Conservation (phyloP, 805 yeast genomes). For the Yarrowia osloensis region DNA sequence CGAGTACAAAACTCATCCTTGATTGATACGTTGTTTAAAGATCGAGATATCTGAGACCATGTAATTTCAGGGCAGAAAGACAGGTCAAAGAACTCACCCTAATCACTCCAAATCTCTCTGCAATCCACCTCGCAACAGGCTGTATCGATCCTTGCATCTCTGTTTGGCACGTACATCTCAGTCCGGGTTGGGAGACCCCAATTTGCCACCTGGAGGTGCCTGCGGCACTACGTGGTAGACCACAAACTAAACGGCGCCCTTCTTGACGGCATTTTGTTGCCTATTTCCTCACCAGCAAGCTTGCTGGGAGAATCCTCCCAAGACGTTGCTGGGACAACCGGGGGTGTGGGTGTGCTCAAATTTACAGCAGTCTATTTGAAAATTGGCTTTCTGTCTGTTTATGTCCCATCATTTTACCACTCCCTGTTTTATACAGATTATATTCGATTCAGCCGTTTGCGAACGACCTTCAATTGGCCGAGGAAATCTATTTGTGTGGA, state of each 20-base stretch:
- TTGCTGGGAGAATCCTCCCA: neutral
- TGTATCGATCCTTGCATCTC: too few relatives aligned
- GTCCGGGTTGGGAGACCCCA: neutral
- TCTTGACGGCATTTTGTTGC: too few relatives aligned
- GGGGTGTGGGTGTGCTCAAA: neutral
- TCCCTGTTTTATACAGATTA: conserved; percentile 23
- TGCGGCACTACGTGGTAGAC: too few relatives aligned
- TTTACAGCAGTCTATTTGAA: conserved; percentile 22
- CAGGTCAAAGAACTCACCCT: too few relatives aligned
- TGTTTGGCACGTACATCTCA: neutral
- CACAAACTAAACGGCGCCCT: too few relatives aligned
- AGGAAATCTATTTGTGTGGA: conserved; percentile 3
- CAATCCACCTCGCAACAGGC: too few relatives aligned
- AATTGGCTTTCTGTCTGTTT: conserved; percentile 18
- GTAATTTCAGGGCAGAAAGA: too few relatives aligned
- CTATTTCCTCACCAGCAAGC: too few relatives aligned
- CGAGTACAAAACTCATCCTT: too few relatives aligned
- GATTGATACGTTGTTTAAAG: too few relatives aligned
- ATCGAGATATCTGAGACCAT: too few relatives aligned
- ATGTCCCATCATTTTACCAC: conserved; percentile 27
- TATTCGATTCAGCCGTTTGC: conserved; percentile 11
- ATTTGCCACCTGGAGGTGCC: conserved; percentile 15
- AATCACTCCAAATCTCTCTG: too few relatives aligned
- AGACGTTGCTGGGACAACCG: conserved; percentile 20
- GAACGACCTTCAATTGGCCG: conserved; percentile 23